These are phyloP conservation scores for Globisporangium yorkense DNA, from an alignment of 352 stramenopile species.

Conservation along the genomic window DNA sequence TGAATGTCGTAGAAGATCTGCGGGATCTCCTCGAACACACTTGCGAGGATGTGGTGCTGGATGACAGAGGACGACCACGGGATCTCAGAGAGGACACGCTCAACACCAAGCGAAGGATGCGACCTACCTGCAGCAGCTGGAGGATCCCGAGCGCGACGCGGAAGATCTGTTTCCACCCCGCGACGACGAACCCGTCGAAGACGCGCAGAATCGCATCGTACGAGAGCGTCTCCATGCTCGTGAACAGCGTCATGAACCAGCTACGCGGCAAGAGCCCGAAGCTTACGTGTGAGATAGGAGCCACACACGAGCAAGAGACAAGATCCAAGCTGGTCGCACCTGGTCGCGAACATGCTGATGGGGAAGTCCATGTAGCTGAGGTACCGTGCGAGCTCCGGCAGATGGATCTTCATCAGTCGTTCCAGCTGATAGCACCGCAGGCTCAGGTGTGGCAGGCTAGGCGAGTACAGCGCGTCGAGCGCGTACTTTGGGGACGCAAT, in stretches of 20 bases:
- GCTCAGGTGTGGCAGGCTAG: slow-evolving; percentile 48
- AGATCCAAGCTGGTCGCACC: slow-evolving; percentile 17
- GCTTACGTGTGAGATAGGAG: background rate
- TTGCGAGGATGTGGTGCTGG: slow-evolving; percentile 47
- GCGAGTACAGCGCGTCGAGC: slow-evolving; percentile 53
- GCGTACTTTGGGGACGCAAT: slow-evolving; percentile 48
- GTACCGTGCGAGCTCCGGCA: slow-evolving; percentile 37
- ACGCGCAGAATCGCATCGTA: slow-evolving; percentile 55
- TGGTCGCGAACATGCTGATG: slow-evolving; percentile 60
- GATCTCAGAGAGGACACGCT: background rate
- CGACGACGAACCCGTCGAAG: slow-evolving; percentile 62
- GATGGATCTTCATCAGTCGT: slow-evolving; percentile 29
- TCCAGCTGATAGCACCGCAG: slow-evolving; percentile 72
- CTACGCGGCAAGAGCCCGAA: slow-evolving; percentile 14
- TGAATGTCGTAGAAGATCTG: slow-evolving; percentile 74
- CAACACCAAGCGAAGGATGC: background rate
- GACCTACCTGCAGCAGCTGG: slow-evolving; percentile 35
- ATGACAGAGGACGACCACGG: background rate
- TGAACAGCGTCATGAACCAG: slow-evolving; percentile 82
- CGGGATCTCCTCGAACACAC: slow-evolving; percentile 64
- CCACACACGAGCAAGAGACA: slow-evolving; percentile 1
- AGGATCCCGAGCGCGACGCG: slow-evolving; percentile 57
- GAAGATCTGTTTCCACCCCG: slow-evolving; percentile 70
- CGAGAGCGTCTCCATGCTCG: slow-evolving; percentile 64
- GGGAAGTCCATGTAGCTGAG: slow-evolving; percentile 58